These are phyloP conservation scores for Fusarium hainanense DNA, from an alignment of 2,329 filamentous ascomycete species.

Conservation along the genomic window DNA sequence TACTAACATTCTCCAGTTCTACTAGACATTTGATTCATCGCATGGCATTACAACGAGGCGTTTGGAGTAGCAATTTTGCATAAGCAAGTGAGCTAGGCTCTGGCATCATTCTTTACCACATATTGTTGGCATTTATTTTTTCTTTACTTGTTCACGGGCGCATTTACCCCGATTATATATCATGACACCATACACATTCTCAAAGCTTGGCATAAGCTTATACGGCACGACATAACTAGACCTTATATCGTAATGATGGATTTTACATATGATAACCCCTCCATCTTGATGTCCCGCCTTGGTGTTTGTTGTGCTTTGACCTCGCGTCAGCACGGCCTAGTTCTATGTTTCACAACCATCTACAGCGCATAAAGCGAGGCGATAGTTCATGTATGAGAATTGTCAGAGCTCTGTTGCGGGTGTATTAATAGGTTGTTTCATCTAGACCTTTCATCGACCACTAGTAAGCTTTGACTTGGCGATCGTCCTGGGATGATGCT, in stretches of 20 bases:
- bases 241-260: conserved; percentile 35
- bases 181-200: conserved; percentile 23
- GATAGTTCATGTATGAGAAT: background rate
- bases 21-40: conserved; percentile 15
- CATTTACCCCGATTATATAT: conserved; percentile 7
- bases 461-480: background rate
- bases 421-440: conserved; percentile 14
- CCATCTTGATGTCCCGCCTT: background rate
- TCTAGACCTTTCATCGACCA: background rate
- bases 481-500: background rate
- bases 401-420: background rate
- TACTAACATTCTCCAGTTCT: conserved; percentile 23
- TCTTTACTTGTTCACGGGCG: background rate
- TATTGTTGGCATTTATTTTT: conserved; percentile 8
- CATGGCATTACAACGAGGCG: conserved; percentile 18
- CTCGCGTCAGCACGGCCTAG: background rate
- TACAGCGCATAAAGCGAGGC: background rate
- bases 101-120: conserved; percentile 6
- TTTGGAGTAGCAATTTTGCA: conserved; percentile 30
- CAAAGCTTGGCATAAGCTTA: conserved; percentile 20
- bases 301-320: background rate
- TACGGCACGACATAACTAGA: conserved; percentile 30
- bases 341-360: background rate
- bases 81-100: conserved; percentile 2
- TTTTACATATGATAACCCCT: background rate